A percentile compares a stretch with the other conserved stretches of the same genome.
Conservation (phyloP, 129 eudicot species). For the Artemisia annua region DNA sequence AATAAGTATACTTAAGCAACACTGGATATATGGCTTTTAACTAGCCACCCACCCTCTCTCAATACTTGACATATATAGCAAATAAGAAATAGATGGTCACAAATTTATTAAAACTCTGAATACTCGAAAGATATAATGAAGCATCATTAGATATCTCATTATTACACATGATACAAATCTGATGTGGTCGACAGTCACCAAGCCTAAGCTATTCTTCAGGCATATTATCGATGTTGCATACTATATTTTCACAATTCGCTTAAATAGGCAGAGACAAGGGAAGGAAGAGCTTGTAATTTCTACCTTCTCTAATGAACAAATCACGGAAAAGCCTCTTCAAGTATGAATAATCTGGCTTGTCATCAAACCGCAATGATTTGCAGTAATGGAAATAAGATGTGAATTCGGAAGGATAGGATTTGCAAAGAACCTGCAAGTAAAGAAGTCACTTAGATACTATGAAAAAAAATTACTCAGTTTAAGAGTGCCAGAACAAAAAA, state of each 20-base stretch:
- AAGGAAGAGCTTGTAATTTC: neutral
- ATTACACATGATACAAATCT: too few species aligned
- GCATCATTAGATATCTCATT: too few species aligned
- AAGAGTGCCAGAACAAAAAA: neutral
- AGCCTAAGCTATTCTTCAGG: too few species aligned
- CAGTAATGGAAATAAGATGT: conserved; percentile 67
- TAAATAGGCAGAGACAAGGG: neutral
- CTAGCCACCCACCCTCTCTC: too few species aligned
- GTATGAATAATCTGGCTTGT: conserved; percentile 76
- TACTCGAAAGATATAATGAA: too few species aligned
- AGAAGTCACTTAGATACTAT: neutral
- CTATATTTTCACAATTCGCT: too few species aligned
- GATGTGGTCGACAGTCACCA: too few species aligned
- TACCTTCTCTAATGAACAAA: conserved; percentile 63
- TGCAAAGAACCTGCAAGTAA: conserved; percentile 58
- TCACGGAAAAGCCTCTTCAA: conserved; percentile 71
- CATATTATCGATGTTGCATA: too few species aligned
- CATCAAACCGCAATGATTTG: conserved; percentile 68
- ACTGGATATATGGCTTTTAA: neutral
- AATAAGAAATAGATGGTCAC: too few species aligned
- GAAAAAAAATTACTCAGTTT: neutral
- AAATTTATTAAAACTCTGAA: too few species aligned
- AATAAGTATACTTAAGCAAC: neutral
- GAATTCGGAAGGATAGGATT: conserved; percentile 63
- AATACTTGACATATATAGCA: too few species aligned